Conservation (phyloP, 2,329 filamentous ascomycete species). For the Neopestalotiopsis clavispora region DNA sequence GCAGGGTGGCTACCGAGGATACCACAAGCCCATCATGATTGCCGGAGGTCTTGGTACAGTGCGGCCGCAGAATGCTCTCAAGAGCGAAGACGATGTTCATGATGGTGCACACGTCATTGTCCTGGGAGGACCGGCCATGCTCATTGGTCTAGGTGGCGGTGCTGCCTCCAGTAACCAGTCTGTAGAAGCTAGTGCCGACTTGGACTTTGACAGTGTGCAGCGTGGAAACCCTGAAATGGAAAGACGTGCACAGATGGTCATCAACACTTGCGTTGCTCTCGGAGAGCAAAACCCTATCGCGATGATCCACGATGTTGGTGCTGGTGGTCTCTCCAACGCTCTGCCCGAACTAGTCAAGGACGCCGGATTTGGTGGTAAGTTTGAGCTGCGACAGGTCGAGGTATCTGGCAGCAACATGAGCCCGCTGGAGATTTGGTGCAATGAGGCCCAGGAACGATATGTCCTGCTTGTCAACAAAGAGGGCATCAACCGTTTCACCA, state of each 20-base stretch:
- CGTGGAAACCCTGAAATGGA: conserved; percentile 97
- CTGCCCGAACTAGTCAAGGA: conserved; percentile 77
- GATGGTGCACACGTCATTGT: conserved; percentile 86
- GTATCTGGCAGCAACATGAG: conserved; percentile 91
- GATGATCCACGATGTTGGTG: conserved; percentile 97
- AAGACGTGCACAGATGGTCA: conserved; percentile 94
- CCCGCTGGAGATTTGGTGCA: conserved; percentile 97
- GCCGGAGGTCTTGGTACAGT: conserved; percentile 94
- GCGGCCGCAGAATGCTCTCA: conserved; percentile 86
- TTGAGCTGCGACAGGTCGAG: conserved; percentile 93
- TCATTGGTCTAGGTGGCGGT: conserved; percentile 94
- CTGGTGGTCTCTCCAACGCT: conserved; percentile 80
- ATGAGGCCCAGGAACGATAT: conserved; percentile 95
- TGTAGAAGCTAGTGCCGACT: conserved; percentile 84
- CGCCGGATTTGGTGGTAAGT: conserved; percentile 86
- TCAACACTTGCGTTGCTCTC: conserved; percentile 88
- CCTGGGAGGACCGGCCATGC: conserved; percentile 93
- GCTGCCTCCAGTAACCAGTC: conserved; percentile 91
- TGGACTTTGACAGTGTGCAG: conserved; percentile 97
- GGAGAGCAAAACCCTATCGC: conserved; percentile 87
- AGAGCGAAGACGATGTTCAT: conserved; percentile 77
- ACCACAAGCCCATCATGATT: conserved; percentile 89
- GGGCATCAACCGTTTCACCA: conserved; percentile 75
- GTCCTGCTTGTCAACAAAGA: conserved; percentile 87
- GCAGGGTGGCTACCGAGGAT: conserved; percentile 69